Base-by-base conservation (phyloP, 305 asterid species). In the Fraxinus paxiana region DNA sequence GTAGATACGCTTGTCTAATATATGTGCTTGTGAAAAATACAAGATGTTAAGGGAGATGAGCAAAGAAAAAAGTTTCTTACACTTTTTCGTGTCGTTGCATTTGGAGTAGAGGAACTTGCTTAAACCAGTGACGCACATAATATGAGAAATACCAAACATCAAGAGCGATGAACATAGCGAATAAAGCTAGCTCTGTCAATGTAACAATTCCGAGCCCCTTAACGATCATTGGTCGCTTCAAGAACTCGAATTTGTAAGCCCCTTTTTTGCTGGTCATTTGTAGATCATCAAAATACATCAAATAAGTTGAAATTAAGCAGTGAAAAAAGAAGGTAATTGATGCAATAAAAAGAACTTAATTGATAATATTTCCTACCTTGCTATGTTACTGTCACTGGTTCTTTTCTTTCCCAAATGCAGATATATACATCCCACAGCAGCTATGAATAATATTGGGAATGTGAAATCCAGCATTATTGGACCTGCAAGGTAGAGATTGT, bases 391-490 rank as follows among this genome's bases (percentile, higher is more conserved):
- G 6, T 70, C 54, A 46, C 38, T 46, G 20, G 78, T 71, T 20
- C 73, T 76, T 75, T 67, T 86, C 88, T 88, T 91, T 77, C 95
- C 97, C 82, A 96, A 79, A 73, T 94, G 97, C 84, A 89, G 77
- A 85, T 96, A 96, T 2, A 96, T 28, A 54, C 98, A 96, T 28
- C 99, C 99, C 89, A 94, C 22, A 46, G 91, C 94, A 86, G 98
- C 97, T 83, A 96, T 94, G 90, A 92, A 94, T 88, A 96, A 43
- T 33, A 96, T 89, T 10, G 99, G 99, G 59, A 96, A 89, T 72
- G 99, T 94, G 89, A 92, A 96, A 89, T 92, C 94, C 94, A 96
- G 82, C 90, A 93, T 88, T 78, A 92, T 95, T 18, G 98, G 93
- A 84, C 98, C 98, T 95, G 87, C 18, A 82, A 33, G 38, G 28